Evolutionary conservation across 129 eudicot genomes (phyloP).

Genomic region (Saussurea involucrata): DNA sequence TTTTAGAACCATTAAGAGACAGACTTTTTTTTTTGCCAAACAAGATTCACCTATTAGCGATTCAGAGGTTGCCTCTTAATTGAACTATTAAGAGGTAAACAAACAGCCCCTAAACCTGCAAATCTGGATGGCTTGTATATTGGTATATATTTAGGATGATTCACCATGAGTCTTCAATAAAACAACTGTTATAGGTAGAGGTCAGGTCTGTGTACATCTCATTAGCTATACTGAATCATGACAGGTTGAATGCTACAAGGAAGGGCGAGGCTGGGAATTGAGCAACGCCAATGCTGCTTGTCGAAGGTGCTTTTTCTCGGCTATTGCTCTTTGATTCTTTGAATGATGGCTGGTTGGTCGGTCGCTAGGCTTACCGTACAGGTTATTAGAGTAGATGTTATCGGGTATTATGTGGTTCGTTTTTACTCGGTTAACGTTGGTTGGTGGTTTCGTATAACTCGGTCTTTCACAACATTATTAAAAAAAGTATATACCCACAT

Average conservation of each 20-base stretch:
- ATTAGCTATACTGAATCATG: background rate
- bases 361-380: background rate
- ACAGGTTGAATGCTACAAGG: slow-evolving; percentile 81
- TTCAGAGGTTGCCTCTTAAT: too few relatives aligned
- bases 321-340: slow-evolving; percentile 44
- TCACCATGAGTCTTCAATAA: background rate
- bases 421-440: background rate
- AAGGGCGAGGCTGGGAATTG: slow-evolving; percentile 63
- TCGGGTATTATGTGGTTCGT: background rate
- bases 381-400: background rate
- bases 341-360: background rate
- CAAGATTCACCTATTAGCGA: too few relatives aligned
- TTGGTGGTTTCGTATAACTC: background rate
- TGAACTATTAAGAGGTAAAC: too few relatives aligned
- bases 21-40: too few relatives aligned
- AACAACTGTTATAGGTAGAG: background rate
- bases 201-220: background rate
- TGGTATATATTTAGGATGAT: background rate
- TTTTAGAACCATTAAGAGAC: too few relatives aligned
- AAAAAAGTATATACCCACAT: background rate
- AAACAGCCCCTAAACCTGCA: background rate
- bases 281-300: slow-evolving; percentile 42
- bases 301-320: slow-evolving; percentile 61
- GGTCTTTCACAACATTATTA: background rate
- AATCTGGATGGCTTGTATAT: background rate